These are phyloP conservation scores for Glycine soja DNA, from an alignment of 306 rosid species.

Conservation along the genomic window DNA sequence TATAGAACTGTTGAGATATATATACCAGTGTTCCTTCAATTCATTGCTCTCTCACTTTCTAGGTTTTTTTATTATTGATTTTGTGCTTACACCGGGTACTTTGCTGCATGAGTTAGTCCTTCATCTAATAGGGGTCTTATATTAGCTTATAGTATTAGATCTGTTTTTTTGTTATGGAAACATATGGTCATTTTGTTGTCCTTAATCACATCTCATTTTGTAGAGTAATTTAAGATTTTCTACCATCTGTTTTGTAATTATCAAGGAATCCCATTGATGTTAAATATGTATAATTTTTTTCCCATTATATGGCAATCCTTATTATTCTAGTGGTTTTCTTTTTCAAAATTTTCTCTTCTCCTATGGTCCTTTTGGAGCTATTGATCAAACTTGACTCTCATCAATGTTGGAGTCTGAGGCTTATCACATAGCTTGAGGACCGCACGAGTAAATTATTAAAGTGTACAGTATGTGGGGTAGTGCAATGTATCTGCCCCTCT, in stretches of 20 bases:
- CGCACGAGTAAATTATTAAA: conserved; percentile 19
- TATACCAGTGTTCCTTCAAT: conserved; percentile 54
- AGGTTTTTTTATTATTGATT: conserved; percentile 3
- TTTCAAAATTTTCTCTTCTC: not conserved
- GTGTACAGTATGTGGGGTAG: not conserved
- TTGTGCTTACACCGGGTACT: not conserved
- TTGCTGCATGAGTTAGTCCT: conserved; percentile 31
- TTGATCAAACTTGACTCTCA: conserved; percentile 4
- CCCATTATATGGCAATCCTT: not conserved
- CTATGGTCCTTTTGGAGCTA: not conserved
- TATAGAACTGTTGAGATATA: conserved; percentile 52
- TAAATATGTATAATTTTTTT: not conserved
- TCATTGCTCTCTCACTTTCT: conserved; percentile 32
- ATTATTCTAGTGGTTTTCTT: not conserved
- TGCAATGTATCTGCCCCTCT: conserved; percentile 16
- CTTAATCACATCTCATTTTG: conserved; percentile 11
- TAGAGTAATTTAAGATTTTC: not conserved
- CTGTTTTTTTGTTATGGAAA: conserved; percentile 4
- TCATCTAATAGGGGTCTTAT: conserved; percentile 22
- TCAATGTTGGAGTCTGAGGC: conserved; percentile 25
- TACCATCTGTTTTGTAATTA: not conserved
- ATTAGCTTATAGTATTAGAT: not conserved
- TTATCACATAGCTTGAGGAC: conserved; percentile 9
- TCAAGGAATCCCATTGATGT: conserved; percentile 5
- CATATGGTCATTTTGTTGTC: not conserved